Percentiles rank a stretch among this genome's conserved stretches.
Evolutionary conservation across 768 basidiomycete species (phyloP).

Genomic region (Crassisporium funariophilum): DNA sequence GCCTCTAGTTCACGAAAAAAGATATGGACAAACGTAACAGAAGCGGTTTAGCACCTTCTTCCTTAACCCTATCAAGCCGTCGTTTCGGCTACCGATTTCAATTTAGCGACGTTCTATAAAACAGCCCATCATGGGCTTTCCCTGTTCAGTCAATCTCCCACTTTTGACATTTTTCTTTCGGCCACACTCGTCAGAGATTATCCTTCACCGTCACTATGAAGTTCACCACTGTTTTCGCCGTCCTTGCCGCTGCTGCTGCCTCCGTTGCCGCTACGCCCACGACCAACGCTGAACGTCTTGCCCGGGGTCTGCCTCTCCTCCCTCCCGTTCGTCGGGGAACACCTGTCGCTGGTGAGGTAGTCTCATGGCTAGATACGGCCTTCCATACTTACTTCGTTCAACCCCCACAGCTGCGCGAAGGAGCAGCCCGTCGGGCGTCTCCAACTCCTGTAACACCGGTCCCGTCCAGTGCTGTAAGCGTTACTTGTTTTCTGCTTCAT

Average conservation of each 20-base stretch:
- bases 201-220: slow-evolving; percentile 33
- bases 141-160: too few relatives aligned
- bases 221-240: slow-evolving; percentile 39
- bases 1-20: too few relatives aligned
- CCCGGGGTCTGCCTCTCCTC: slow-evolving; percentile 52
- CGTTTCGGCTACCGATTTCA: too few relatives aligned
- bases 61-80: too few relatives aligned
- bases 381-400: background rate
- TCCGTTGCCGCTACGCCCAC: slow-evolving; percentile 32
- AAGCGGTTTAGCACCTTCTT: too few relatives aligned
- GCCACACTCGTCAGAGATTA: slow-evolving; percentile 8
- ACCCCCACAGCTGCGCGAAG: slow-evolving; percentile 36
- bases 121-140: too few relatives aligned
- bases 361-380: background rate
- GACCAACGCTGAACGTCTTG: slow-evolving; percentile 55
- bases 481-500: background rate
- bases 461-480: slow-evolving; percentile 44
- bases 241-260: slow-evolving; percentile 39
- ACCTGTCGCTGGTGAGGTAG: slow-evolving; percentile 32
- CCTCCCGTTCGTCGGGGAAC: slow-evolving; percentile 42
- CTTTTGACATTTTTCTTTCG: slow-evolving; percentile 15
- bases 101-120: too few relatives aligned
- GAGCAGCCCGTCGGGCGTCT: slow-evolving; percentile 34
- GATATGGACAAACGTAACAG: too few relatives aligned
- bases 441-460: slow-evolving; percentile 43